These are phyloP conservation scores for Pelagophyceae sp. DNA, from an alignment of 352 stramenopile species.

Conservation along the genomic window DNA sequence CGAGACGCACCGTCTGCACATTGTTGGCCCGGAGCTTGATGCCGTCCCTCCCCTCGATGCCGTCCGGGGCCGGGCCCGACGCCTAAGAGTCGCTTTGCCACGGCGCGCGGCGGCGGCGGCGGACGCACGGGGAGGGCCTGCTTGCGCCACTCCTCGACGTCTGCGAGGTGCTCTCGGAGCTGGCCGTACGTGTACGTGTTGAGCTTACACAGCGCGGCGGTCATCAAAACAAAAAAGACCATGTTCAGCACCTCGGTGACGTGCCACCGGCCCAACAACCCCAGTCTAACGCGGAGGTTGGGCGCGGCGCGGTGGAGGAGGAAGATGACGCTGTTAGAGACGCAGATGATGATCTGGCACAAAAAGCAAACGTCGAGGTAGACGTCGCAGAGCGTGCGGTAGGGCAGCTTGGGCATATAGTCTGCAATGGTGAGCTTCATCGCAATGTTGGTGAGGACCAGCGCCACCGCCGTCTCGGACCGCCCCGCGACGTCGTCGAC, in stretches of 20 bases:
- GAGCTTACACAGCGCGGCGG: not conserved
- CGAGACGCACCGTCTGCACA: too few species aligned
- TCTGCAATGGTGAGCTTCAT: not conserved
- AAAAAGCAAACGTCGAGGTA: slow-evolving; percentile 1
- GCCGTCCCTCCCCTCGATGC: not conserved
- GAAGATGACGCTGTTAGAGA: not conserved
- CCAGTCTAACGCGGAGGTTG: not conserved
- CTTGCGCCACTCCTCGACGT: not conserved
- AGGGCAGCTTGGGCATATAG: slow-evolving; percentile 7
- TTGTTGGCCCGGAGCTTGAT: not conserved
- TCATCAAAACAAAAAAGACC: not conserved
- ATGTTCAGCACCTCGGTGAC: not conserved
- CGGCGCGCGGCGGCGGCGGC: not conserved
- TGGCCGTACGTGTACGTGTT: not conserved
- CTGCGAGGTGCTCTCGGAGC: not conserved
- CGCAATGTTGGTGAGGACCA: not conserved
- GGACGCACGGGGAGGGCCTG: not conserved
- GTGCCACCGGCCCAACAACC: not conserved
- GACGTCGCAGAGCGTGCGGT: not conserved
- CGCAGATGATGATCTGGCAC: not conserved
- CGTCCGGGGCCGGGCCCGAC: too few species aligned
- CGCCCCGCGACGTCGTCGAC: not conserved
- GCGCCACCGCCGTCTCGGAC: not conserved
- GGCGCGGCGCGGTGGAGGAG: not conserved
- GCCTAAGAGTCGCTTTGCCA: too few species aligned